Conservation (phyloP, 202 grass and related monocot species). For the Elaeis oleifera region DNA sequence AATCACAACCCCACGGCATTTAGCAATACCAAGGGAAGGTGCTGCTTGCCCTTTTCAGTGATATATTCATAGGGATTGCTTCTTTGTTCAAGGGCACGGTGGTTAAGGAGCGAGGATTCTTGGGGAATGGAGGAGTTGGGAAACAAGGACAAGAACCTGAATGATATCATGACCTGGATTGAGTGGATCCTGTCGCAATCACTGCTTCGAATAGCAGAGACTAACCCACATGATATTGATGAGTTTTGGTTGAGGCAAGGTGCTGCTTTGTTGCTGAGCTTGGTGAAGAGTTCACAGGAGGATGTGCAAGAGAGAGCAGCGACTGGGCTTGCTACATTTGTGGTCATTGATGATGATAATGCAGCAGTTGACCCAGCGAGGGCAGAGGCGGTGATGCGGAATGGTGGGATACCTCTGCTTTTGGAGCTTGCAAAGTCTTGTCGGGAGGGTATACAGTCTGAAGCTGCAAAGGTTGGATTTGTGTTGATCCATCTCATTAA, state of each 20-base stretch:
- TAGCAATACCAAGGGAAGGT: conserved; percentile 71
- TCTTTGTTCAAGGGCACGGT: conserved; percentile 39
- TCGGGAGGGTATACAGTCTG: conserved; percentile 82
- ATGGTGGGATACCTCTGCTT: conserved; percentile 81
- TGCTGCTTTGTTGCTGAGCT: conserved; percentile 56
- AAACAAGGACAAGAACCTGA: conserved; percentile 44
- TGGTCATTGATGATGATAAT: conserved; percentile 92
- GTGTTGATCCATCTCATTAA: conserved; percentile 9
- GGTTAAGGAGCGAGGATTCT: conserved; percentile 45
- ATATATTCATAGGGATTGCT: conserved; percentile 45
- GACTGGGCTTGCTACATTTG: conserved; percentile 81
- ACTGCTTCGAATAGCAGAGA: conserved; percentile 75
- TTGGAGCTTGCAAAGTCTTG: conserved; percentile 75
- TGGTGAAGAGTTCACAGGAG: conserved; percentile 74
- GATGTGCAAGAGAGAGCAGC: conserved; percentile 90
- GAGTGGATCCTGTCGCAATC: conserved; percentile 83
- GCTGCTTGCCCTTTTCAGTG: conserved; percentile 52
- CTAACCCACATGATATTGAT: conserved; percentile 69
- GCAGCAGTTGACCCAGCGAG: conserved; percentile 84
- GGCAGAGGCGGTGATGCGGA: conserved; percentile 77
- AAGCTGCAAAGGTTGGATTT: conserved; percentile 88
- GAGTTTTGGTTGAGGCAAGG: conserved; percentile 91
- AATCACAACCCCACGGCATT: conserved; percentile 43
- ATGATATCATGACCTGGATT: conserved; percentile 69
- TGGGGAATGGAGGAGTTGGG: conserved; percentile 48